Conservation (phyloP, 208 protist species). For the Trypanosoma mega region DNA sequence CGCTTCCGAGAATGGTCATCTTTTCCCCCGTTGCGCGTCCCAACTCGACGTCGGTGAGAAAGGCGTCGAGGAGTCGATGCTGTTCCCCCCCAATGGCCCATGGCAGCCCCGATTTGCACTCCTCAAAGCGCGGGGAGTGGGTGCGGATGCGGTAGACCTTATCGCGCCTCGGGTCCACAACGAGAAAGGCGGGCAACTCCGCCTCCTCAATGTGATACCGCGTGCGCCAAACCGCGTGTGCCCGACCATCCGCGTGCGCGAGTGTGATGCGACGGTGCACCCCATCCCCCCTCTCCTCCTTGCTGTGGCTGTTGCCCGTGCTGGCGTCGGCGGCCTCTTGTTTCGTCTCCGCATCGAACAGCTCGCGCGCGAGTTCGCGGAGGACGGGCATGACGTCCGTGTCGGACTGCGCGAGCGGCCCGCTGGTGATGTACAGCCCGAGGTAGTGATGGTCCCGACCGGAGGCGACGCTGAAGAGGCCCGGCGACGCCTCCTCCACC, state of each 20-base stretch:
- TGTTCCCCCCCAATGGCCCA: slow-evolving; percentile 68
- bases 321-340: too few relatives aligned
- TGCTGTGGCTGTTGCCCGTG: slow-evolving; percentile 20
- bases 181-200: slow-evolving; percentile 72
- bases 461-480: slow-evolving; percentile 45
- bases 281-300: slow-evolving; percentile 23
- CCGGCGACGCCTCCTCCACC: slow-evolving; percentile 56
- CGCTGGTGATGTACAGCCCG: slow-evolving; percentile 60
- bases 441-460: slow-evolving; percentile 57
- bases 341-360: too few relatives aligned
- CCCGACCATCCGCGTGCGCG: slow-evolving; percentile 52
- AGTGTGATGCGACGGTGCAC: slow-evolving; percentile 40
- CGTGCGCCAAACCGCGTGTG: slow-evolving; percentile 47
- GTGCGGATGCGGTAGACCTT: slow-evolving; percentile 66
- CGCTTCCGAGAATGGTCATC: slow-evolving; percentile 42
- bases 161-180: slow-evolving; percentile 72
- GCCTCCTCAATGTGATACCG: slow-evolving; percentile 54
- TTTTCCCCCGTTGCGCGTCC: slow-evolving; percentile 59
- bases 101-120: slow-evolving; percentile 55
- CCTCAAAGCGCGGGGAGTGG: slow-evolving; percentile 56
- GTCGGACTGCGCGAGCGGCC: slow-evolving; percentile 37
- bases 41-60: slow-evolving; percentile 52
- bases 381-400: slow-evolving; percentile 64
- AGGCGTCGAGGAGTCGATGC: slow-evolving; percentile 49
- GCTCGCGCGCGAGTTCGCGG: slow-evolving; percentile 59